Evolutionary conservation across 768 basidiomycete genomes (phyloP).

Genomic region (Boletus pseudo-olivaceus): DNA sequence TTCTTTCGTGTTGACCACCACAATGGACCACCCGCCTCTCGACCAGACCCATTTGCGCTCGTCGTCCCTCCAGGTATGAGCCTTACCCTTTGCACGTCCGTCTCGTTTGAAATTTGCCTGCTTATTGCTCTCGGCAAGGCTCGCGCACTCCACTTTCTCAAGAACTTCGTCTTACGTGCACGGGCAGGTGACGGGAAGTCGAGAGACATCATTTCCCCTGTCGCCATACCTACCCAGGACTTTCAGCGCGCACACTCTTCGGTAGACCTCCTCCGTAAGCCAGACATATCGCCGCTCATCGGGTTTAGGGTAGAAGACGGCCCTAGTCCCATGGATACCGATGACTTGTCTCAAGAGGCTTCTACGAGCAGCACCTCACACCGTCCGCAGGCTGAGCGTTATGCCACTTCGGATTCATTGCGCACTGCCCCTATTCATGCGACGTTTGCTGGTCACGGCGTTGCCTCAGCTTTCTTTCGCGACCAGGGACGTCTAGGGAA

Average conservation of each 20-base stretch:
- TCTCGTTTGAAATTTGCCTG: constrained; percentile 14
- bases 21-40: constrained; percentile 27
- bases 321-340: constrained; percentile 28
- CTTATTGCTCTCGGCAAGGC: constrained; percentile 11
- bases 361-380: constrained; percentile 23
- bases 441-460: constrained; percentile 10
- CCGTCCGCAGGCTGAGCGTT: constrained; percentile 17
- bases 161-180: constrained; percentile 33
- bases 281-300: constrained; percentile 22
- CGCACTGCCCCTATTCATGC: constrained; percentile 6
- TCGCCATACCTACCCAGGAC: constrained; percentile 20
- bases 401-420: constrained; percentile 23
- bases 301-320: constrained; percentile 22
- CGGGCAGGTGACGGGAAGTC: constrained; percentile 30
- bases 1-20: constrained; percentile 16
- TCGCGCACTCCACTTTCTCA: constrained; percentile 40
- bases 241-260: constrained; percentile 33
- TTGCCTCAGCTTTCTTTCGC: constrained; percentile 11
- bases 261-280: constrained; percentile 30
- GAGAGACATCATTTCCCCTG: constrained; percentile 26
- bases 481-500: constrained; percentile 3
- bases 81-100: background rate
- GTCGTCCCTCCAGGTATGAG: constrained; percentile 29
- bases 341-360: constrained; percentile 31
- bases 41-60: constrained; percentile 24